These are phyloP conservation scores for Nepenthes gracilis DNA, from an alignment of 148 eudicot genomes.

Conservation along the genomic window DNA sequence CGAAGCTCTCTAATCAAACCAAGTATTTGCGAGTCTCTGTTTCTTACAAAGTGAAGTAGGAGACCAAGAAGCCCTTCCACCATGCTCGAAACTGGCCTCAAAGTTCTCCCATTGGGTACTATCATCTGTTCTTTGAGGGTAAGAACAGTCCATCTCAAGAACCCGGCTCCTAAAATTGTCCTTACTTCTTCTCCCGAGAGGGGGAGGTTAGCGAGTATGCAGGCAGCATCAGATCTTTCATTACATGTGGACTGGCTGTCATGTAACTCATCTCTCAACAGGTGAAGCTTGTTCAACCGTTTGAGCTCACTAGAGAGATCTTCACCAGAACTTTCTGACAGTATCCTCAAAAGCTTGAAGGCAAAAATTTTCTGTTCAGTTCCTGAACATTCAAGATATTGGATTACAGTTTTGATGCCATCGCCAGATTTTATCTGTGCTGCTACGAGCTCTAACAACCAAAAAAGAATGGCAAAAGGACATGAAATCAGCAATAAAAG, in stretches of 20 bases:
- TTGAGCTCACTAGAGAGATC: constrained; percentile 26
- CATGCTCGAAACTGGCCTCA: constrained; percentile 24
- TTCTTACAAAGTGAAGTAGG: constrained; percentile 42
- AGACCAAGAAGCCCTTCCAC: constrained; percentile 62
- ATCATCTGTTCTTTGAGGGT: constrained; percentile 34
- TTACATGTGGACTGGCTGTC: constrained; percentile 24
- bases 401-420: constrained; percentile 35
- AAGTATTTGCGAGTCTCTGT: constrained; percentile 21
- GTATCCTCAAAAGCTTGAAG: constrained; percentile 35
- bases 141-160: constrained; percentile 35
- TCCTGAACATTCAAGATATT: constrained; percentile 35
- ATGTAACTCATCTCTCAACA: constrained; percentile 32
- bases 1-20: constrained; percentile 34
- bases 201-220: constrained; percentile 48
- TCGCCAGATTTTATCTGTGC: constrained; percentile 33
- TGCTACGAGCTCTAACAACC: constrained; percentile 37
- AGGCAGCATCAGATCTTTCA: constrained; percentile 44
- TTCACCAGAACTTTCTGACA: constrained; percentile 36
- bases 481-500: no score
- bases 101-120: constrained; percentile 18
- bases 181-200: constrained; percentile 40
- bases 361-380: constrained; percentile 29
- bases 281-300: constrained; percentile 23
- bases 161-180: constrained; percentile 29
- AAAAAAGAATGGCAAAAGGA: neutral